Base-by-base conservation (phyloP, 2,329 filamentous ascomycete genomes). In the Claviceps citrina region DNA sequence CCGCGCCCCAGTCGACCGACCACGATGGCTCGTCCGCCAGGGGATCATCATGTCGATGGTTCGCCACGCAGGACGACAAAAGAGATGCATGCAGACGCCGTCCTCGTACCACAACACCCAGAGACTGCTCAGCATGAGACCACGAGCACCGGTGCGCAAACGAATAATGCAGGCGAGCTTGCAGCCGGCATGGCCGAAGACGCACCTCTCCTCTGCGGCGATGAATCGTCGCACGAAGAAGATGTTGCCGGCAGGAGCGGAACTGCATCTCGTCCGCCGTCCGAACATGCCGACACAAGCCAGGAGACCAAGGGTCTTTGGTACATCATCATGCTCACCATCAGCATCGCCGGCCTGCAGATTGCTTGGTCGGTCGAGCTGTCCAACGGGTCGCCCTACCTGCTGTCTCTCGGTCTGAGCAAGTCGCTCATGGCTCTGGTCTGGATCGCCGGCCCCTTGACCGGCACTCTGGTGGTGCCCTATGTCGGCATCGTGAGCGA, bases 331-430 rank as follows among this genome's bases (percentile, higher is more conserved):
- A 65, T 94, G 46, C 65, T 96, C 59, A 94, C 89, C 6, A 68
- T 95, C 45, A 78, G 83, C 54, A 83, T 94, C 49, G 84, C 84
- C 44, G 89, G 84, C 19, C 66, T 96, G 46, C 89, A 96, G 62
- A 82, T 96, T 49, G 86, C 89, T 22, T 96, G 89, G 89, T 87
- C 87, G 1, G 86, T 94, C 31, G 89, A 96, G 60, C 69, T 94
- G 31, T 93, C 86, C 40, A 89, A 93, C 64, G 87, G 87, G 50
- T 94, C 89, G 39, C 83, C 84, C 5, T 91, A 82, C 54, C 65
- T 91, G 31, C 65, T 89, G 31, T 86, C 83, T 1, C 71, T 91
- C 24, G 84, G 84, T 9, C 70, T 91, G 59, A 85, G 78, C 68
- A 87, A 89, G 63, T 81, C 82, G 28, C 62, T 87, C 32, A 81